Conservation (phyloP, 2,329 filamentous ascomycete species). For the Cryphonectria nitschkei region DNA sequence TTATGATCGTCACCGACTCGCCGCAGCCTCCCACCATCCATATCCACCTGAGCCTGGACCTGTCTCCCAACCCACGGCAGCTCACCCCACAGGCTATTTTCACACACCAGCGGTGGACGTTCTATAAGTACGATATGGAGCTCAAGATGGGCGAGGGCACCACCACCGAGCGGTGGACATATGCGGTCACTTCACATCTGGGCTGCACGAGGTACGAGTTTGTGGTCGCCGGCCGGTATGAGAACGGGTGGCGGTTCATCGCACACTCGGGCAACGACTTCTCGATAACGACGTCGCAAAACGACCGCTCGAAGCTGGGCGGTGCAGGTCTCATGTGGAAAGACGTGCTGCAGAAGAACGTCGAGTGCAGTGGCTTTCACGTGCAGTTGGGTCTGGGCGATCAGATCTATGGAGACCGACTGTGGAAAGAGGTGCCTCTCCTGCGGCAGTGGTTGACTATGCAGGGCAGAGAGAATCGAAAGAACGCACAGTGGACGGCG, state of each 20-base stretch:
- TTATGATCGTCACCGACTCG: slow-evolving; percentile 88
- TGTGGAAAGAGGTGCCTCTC: slow-evolving; percentile 95
- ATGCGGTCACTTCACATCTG: slow-evolving; percentile 94
- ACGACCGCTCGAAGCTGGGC: slow-evolving; percentile 82
- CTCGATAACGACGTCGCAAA: slow-evolving; percentile 81
- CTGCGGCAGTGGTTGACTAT: slow-evolving; percentile 95
- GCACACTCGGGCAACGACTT: slow-evolving; percentile 98
- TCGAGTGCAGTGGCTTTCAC: slow-evolving; percentile 95
- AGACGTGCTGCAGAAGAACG: slow-evolving; percentile 95
- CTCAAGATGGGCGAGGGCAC: slow-evolving; percentile 83
- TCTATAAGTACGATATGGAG: slow-evolving; percentile 93
- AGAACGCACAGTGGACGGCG: slow-evolving; percentile 88
- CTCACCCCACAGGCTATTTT: slow-evolving; percentile 81
- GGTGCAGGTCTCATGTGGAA: slow-evolving; percentile 98
- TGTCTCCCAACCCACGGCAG: slow-evolving; percentile 91
- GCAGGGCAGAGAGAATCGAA: slow-evolving; percentile 90
- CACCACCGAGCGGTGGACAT: slow-evolving; percentile 88
- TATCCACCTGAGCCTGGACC: slow-evolving; percentile 84
- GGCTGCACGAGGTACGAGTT: slow-evolving; percentile 99
- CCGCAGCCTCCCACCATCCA: slow-evolving; percentile 95
- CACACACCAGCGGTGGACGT: slow-evolving; percentile 90
- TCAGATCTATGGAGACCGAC: slow-evolving; percentile 91
- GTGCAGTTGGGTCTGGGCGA: slow-evolving; percentile 89
- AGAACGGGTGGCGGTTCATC: slow-evolving; percentile 94
- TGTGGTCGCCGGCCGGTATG: slow-evolving; percentile 84